These are phyloP conservation scores for Byssochlamys sp. DNA, from an alignment of 2,329 filamentous ascomycete species.

Conservation along the genomic window DNA sequence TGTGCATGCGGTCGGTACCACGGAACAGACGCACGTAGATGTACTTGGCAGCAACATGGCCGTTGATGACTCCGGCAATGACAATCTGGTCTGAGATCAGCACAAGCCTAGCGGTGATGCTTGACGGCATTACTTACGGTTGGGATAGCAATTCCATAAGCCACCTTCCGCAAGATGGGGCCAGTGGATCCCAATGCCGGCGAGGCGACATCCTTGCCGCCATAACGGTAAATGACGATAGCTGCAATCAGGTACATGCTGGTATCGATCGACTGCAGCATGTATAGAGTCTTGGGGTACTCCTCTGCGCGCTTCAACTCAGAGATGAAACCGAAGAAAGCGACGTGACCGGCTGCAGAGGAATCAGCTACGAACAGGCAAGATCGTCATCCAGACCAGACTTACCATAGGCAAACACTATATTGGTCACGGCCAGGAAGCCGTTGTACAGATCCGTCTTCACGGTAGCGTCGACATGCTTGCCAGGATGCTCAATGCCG, in stretches of 20 bases:
- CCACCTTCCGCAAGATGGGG: slow-evolving; percentile 49
- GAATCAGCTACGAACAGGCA: slow-evolving; percentile 1
- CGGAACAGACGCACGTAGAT: slow-evolving; percentile 56
- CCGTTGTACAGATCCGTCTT: slow-evolving; percentile 43
- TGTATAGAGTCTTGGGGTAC: slow-evolving; percentile 53
- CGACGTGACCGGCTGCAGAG: slow-evolving; percentile 50
- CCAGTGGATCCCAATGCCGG: slow-evolving; percentile 59
- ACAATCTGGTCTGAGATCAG: slow-evolving; percentile 40
- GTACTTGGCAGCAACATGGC: slow-evolving; percentile 57
- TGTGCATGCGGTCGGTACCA: slow-evolving; percentile 47
- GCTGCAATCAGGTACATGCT: slow-evolving; percentile 57
- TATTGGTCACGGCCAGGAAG: slow-evolving; percentile 57
- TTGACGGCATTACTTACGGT: slow-evolving; percentile 33
- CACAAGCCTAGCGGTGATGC: not conserved
- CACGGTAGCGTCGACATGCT: slow-evolving; percentile 27
- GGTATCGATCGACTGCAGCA: slow-evolving; percentile 52
- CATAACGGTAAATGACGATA: slow-evolving; percentile 59
- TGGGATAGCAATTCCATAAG: slow-evolving; percentile 59
- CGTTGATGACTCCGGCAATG: slow-evolving; percentile 62
- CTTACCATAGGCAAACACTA: slow-evolving; percentile 59
- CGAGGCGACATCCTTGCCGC: slow-evolving; percentile 51
- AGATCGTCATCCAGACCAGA: slow-evolving; percentile 4
- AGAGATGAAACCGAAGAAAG: slow-evolving; percentile 57
- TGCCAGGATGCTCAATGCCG: slow-evolving; percentile 41
- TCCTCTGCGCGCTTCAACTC: slow-evolving; percentile 54